These are phyloP conservation scores for Coniferiporia sulphurascens DNA, from an alignment of 1,284 basidiomycete genomes.

Conservation along the genomic window DNA sequence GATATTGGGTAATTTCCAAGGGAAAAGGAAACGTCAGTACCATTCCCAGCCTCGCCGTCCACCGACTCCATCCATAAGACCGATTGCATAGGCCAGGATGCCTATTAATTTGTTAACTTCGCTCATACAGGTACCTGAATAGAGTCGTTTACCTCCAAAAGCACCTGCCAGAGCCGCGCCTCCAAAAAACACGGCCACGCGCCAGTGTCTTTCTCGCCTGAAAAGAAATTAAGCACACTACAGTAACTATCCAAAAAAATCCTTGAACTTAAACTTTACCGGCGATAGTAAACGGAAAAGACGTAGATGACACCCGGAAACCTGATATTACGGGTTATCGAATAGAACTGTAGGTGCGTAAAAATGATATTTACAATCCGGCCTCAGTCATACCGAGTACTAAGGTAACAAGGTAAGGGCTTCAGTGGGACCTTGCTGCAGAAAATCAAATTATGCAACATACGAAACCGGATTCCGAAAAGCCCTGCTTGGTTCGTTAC, in stretches of 20 bases:
- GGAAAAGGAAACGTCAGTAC: conserved; percentile 23
- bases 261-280: conserved; percentile 26
- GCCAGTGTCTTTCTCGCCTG: conserved; percentile 52
- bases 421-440: neutral
- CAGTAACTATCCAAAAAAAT: neutral
- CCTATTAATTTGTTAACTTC: conserved; percentile 29
- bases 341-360: neutral
- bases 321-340: conserved; percentile 1
- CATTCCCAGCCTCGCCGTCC: conserved; percentile 53
- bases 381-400: conserved; percentile 53
- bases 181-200: conserved; percentile 58
- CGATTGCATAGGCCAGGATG: conserved; percentile 51
- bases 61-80: conserved; percentile 55
- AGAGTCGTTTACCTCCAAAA: conserved; percentile 41
- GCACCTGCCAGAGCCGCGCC: conserved; percentile 54
- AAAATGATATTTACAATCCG: conserved; percentile 31
- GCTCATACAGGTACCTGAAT: neutral
- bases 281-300: conserved; percentile 57
- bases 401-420: conserved; percentile 22
- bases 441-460: conserved; percentile 16
- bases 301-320: conserved; percentile 60
- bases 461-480: conserved; percentile 51
- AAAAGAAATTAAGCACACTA: neutral
- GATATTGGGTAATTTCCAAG: neutral
- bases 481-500: conserved; percentile 51